A percentile compares a stretch with the other conserved stretches of the same genome.
phyloP scores from a whole-genome alignment of 2,329 filamentous ascomycete genomes.

The Nemania sp. region DNA sequence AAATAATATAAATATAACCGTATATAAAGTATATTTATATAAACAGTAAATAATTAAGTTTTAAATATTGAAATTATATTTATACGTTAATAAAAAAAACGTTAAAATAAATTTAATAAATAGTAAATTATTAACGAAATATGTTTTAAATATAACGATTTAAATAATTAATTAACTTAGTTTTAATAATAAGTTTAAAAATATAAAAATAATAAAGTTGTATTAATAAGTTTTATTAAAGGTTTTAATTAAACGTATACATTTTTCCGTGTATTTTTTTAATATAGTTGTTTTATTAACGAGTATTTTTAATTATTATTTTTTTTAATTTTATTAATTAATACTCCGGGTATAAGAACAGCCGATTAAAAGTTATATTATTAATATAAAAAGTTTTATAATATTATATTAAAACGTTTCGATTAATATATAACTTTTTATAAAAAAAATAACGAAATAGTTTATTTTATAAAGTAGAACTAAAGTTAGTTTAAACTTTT shows the following conservation, averaged over 20 bases:
- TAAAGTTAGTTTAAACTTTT: neutral
- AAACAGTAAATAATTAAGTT: neutral
- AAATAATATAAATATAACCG: neutral
- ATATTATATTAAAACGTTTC: conserved; percentile 1
- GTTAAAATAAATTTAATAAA: neutral
- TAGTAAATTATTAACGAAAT: neutral
- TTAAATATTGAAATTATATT: neutral
- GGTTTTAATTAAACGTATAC: conserved; percentile 3
- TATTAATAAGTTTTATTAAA: conserved; percentile 1
- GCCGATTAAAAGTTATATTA: conserved; percentile 3
- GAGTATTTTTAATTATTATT: neutral
- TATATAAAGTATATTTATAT: neutral
- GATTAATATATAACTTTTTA: neutral
- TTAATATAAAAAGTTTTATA: neutral
- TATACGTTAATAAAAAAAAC: neutral
- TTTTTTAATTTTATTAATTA: neutral
- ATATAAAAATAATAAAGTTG: neutral
- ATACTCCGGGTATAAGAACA: conserved; percentile 5
- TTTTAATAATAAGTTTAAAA: conserved; percentile 4
- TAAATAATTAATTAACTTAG: conserved; percentile 3
- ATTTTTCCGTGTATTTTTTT: conserved; percentile 6
- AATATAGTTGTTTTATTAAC: conserved; percentile 3
- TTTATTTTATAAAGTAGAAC: neutral
- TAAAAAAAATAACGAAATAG: conserved; percentile 2
- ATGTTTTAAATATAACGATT: conserved; percentile 2